These are phyloP conservation scores for Lactarius evosmus DNA, from an alignment of 768 basidiomycete species.

Conservation along the genomic window DNA sequence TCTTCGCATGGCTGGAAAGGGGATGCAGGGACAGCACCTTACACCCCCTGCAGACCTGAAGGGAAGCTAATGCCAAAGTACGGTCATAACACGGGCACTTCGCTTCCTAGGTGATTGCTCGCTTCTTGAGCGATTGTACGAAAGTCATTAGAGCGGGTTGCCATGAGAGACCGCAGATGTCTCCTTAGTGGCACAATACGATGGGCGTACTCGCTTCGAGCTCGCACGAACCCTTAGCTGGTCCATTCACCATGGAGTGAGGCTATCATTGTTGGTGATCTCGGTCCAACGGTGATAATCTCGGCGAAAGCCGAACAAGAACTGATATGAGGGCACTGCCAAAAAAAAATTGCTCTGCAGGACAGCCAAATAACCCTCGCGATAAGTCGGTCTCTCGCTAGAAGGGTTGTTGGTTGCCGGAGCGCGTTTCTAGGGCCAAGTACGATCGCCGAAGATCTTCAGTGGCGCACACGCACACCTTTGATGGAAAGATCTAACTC, in stretches of 20 bases:
- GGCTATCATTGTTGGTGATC: background rate
- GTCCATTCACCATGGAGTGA: background rate
- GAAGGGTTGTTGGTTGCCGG: background rate
- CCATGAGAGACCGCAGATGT: background rate
- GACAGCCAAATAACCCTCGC: background rate
- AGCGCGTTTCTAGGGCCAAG: background rate
- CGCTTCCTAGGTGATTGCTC: background rate
- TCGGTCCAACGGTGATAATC: background rate
- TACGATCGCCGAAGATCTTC: background rate
- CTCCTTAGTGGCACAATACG: background rate
- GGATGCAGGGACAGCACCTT: background rate
- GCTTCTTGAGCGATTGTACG: background rate
- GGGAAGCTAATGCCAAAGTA: too few species aligned
- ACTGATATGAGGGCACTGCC: background rate
- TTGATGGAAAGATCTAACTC: background rate
- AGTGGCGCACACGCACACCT: background rate
- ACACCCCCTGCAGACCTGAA: background rate
- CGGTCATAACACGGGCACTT: too few species aligned
- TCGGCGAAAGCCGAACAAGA: background rate
- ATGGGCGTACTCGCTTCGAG: background rate
- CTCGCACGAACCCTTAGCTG: background rate
- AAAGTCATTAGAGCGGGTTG: background rate
- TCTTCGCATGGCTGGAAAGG: background rate
- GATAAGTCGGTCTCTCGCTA: background rate
- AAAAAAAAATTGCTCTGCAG: too few species aligned